phyloP scores from a whole-genome alignment of 805 yeast species.

The Millerozyma miso region DNA sequence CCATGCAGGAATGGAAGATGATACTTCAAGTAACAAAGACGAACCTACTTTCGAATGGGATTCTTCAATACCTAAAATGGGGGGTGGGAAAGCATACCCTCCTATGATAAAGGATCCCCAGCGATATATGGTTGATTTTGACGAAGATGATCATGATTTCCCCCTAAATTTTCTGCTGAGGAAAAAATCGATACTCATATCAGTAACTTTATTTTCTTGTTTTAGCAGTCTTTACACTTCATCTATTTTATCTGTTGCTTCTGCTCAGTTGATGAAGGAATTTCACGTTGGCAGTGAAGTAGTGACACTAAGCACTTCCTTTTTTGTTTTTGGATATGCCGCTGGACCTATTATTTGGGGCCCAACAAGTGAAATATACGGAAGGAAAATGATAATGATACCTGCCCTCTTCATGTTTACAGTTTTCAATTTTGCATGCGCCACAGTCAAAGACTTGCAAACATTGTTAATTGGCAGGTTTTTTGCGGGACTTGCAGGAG shows the following conservation, averaged over 20 bases:
- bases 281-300: slow-evolving; percentile 60
- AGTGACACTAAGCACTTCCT: slow-evolving; percentile 64
- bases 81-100: slow-evolving; percentile 56
- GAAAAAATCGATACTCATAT: not conserved
- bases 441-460: slow-evolving; percentile 68
- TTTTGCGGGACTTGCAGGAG: slow-evolving; percentile 71
- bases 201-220: not conserved
- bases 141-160: not conserved
- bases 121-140: slow-evolving; percentile 51
- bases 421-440: slow-evolving; percentile 51
- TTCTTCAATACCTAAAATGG: slow-evolving; percentile 41
- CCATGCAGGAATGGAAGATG: not conserved
- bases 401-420: slow-evolving; percentile 30
- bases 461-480: slow-evolving; percentile 69
- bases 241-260: slow-evolving; percentile 63
- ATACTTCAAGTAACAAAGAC: not conserved
- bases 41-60: not conserved
- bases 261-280: slow-evolving; percentile 38
- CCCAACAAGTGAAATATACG: slow-evolving; percentile 9
- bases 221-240: slow-evolving; percentile 56
- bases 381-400: slow-evolving; percentile 35
- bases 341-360: slow-evolving; percentile 85
- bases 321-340: slow-evolving; percentile 83
- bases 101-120: slow-evolving; percentile 40
- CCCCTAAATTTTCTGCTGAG: not conserved